Evolutionary conservation across 768 basidiomycete species (phyloP), one percentile per base, ranked within the genome.

Genomic region (Mycena belliarum): DNA sequence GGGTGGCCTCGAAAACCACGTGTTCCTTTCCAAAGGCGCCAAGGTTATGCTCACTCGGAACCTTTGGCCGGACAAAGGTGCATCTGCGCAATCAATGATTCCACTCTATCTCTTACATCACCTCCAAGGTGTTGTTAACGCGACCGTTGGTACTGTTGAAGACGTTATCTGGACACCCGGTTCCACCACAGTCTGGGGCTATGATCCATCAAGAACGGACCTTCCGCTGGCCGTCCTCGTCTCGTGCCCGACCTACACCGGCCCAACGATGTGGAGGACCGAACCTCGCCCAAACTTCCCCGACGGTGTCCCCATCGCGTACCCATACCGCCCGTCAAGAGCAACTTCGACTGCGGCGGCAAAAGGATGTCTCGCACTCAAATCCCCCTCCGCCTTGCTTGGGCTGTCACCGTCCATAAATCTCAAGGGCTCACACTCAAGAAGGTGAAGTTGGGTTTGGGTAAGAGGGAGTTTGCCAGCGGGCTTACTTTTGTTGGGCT

Each of bases 341-440:
- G 32, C 4, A 41, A 44, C 23, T 66, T 64, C 28, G 59, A 66
- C 9, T 6, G 20, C 18, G 45, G 48, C 8, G 59, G 53, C 21
- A 61, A 59, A 20, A 40, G n/a, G 6, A 40, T 40, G 38, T n/a
- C 38, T 7, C 58, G 59, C 2, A 57, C 55, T 6, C 58, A 85
- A 79, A 56, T 86, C 1, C 83, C 84, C 0, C 66, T 89, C 1
- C 81, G 84, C 35, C 78, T 88, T 0, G 83, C 87, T 0, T 88
- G 86, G 87, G 86, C 86, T 0, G 86, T 87, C 77, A 82, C 82
- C 1, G 87, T 90, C 49, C 88, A 89, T 71, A 90, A 90, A 69
- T 82, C 81, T 52, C 88, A 89, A 65, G 88, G 88, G 3, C 85
- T 88, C 67, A 89, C 88, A 0, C 77, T 90, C 48, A 79, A 82